Percentiles rank a stretch among this genome's conserved stretches.
Evolutionary conservation across 2,329 filamentous ascomycete genomes (phyloP).

Genomic region (Sclerotinia borealis): DNA sequence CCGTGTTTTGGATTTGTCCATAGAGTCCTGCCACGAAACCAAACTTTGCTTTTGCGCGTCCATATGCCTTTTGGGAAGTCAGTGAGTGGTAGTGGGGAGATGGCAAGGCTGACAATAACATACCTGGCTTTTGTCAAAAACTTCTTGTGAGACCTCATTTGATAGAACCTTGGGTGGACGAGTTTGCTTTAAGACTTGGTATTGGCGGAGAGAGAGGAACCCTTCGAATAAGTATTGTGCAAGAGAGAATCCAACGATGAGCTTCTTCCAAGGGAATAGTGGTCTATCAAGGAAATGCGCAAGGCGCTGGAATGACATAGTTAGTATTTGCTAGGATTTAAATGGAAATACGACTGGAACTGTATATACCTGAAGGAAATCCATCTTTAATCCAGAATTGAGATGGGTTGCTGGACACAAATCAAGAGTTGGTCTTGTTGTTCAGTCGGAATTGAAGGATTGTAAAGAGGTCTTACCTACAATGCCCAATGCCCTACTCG

Average conservation of each 20-base stretch:
- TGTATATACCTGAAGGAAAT: constrained; percentile 32
- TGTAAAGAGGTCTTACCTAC: neutral
- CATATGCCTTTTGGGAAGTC: constrained; percentile 60
- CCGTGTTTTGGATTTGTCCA: constrained; percentile 80
- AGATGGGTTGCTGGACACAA: neutral
- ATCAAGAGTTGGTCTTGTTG: neutral
- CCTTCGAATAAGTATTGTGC: constrained; percentile 88
- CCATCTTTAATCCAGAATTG: constrained; percentile 27
- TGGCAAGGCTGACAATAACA: constrained; percentile 15
- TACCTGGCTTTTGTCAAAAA: constrained; percentile 89
- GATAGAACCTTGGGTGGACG: constrained; percentile 80
- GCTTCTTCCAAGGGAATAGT: constrained; percentile 93
- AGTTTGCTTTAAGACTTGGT: constrained; percentile 73
- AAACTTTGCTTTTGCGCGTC: constrained; percentile 91
- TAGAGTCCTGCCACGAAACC: constrained; percentile 75
- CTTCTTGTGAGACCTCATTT: constrained; percentile 80
- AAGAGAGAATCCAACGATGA: constrained; percentile 90
- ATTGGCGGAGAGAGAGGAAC: constrained; percentile 84
- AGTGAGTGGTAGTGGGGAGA: constrained; percentile 12
- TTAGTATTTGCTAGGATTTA: constrained; percentile 14
- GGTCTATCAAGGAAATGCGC: constrained; percentile 84
- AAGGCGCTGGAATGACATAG: constrained; percentile 51
- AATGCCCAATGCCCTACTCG: too few relatives aligned
- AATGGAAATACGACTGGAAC: neutral
- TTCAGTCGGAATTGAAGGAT: neutral